Conservation (phyloP, 225 moss, liverwort and hornwort species). For the Climacium dendroides region DNA sequence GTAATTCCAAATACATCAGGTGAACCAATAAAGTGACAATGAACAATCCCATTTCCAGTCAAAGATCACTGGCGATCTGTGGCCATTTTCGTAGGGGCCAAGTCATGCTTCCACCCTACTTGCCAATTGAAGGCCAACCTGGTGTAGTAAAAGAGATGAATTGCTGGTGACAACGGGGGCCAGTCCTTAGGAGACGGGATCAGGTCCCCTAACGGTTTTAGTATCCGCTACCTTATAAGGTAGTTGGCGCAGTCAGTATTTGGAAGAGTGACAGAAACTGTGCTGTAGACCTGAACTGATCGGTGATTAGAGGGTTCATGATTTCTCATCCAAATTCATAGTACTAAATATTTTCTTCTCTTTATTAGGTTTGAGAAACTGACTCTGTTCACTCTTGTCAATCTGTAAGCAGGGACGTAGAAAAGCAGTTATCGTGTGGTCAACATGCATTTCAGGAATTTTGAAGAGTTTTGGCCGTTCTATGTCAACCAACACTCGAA, state of each 20-base stretch:
- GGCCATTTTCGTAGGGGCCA: background rate
- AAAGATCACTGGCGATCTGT: background rate
- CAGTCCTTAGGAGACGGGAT: background rate
- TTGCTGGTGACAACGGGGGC: background rate
- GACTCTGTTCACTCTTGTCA: background rate
- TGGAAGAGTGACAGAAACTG: background rate
- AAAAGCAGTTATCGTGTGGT: background rate
- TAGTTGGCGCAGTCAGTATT: background rate
- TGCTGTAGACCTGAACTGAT: background rate
- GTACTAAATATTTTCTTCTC: background rate
- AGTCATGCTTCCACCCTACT: background rate
- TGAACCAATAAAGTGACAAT: background rate
- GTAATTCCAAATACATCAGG: background rate
- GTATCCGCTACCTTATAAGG: background rate
- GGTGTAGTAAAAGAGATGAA: background rate
- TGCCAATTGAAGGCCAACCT: background rate
- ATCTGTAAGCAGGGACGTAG: conserved; percentile 3
- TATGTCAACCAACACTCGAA: conserved; percentile 90
- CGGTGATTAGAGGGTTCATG: background rate
- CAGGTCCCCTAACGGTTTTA: background rate
- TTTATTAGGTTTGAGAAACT: background rate
- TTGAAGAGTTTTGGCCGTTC: conserved; percentile 97
- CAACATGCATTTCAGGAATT: conserved; percentile 72
- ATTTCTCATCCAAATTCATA: background rate
- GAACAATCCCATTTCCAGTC: background rate